Evolutionary conservation across 139 green algal genomes (phyloP).

Genomic region (Micractinium sp.): DNA sequence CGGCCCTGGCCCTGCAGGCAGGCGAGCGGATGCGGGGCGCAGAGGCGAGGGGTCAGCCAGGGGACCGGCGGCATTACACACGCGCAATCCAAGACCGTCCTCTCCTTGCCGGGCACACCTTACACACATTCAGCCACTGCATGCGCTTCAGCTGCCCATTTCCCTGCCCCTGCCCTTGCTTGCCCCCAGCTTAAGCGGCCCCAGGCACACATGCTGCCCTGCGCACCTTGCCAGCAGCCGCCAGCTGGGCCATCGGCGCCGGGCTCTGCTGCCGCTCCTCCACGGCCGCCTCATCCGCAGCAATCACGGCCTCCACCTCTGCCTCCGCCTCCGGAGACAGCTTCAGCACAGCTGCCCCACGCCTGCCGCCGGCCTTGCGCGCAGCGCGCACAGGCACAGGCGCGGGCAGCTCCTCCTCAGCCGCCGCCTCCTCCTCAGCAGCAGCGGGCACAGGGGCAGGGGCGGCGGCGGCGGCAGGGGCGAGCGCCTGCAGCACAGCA

Average conservation of each 20-base stretch:
- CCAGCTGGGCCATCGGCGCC: not conserved
- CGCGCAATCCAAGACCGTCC: not conserved
- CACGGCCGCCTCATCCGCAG: not conserved
- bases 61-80: not conserved
- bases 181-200: no score
- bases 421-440: not conserved
- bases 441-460: no score
- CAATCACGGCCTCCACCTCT: not conserved
- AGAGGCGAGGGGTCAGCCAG: not conserved
- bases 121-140: not conserved
- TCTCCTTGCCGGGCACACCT: not conserved
- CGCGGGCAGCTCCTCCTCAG: not conserved
- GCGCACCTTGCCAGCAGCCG: not conserved
- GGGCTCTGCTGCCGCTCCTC: not conserved
- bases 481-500: not conserved
- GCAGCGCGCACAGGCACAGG: not conserved
- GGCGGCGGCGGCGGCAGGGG: not conserved
- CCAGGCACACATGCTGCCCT: not conserved
- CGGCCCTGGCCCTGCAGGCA: not conserved
- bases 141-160: not conserved
- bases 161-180: no score
- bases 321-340: not conserved
- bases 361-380: not conserved
- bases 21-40: not conserved
- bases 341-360: not conserved